phyloP scores from a whole-genome alignment of 371 early-diverging fungal genomes.

The Mucor mucedo region DNA sequence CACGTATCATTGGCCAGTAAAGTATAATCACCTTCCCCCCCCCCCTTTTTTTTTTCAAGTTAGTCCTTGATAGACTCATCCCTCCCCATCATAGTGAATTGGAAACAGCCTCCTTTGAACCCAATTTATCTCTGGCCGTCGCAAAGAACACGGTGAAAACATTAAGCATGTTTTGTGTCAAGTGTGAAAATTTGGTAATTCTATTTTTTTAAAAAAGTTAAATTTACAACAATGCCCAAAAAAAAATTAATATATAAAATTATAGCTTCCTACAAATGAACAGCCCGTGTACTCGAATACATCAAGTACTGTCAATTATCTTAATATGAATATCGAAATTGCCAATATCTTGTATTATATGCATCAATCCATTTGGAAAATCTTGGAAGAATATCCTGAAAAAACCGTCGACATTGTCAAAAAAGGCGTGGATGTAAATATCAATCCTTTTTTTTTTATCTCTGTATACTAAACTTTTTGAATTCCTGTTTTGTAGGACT shows the following conservation, averaged over 20 bases:
- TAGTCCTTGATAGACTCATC: no score
- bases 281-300: constrained; percentile 44
- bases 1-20: constrained; percentile 63
- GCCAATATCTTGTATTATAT: constrained; percentile 62
- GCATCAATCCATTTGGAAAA: constrained; percentile 62
- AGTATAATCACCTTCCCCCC: constrained; percentile 1
- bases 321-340: constrained; percentile 63
- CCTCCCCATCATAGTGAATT: constrained; percentile 54
- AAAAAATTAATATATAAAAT: background rate
- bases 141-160: constrained; percentile 62
- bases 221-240: background rate
- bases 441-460: constrained; percentile 3
- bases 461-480: background rate
- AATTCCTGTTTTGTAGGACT: constrained; percentile 36
- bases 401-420: constrained; percentile 49
- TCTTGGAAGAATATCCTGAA: constrained; percentile 60
- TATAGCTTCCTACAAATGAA: constrained; percentile 27
- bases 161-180: constrained; percentile 56
- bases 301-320: constrained; percentile 42
- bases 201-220: background rate
- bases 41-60: no score
- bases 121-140: constrained; percentile 51
- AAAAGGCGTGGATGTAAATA: constrained; percentile 53
- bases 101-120: constrained; percentile 67
- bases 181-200: constrained; percentile 58